These are phyloP conservation scores for Styphnolobium japonicum DNA, from an alignment of 306 rosid genomes.

Conservation along the genomic window DNA sequence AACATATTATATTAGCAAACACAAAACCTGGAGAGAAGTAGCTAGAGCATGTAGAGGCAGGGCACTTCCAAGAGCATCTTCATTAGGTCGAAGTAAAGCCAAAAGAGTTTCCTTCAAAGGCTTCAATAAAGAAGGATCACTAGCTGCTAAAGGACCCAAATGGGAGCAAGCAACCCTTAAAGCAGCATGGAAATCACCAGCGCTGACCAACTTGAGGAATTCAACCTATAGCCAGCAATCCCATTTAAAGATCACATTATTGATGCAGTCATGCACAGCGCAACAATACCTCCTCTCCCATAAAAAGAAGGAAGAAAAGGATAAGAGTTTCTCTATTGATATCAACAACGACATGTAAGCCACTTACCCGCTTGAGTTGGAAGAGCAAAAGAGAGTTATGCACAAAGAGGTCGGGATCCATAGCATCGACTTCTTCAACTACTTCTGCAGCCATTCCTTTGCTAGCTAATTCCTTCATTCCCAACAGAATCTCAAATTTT, in stretches of 20 bases:
- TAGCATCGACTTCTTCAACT: conserved; percentile 68
- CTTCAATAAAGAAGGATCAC: conserved; percentile 75
- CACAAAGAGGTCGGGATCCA: conserved; percentile 73
- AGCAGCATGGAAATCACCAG: conserved; percentile 82
- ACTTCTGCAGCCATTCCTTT: conserved; percentile 94
- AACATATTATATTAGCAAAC: neutral
- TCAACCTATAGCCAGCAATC: conserved; percentile 70
- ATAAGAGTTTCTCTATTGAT: too few relatives aligned
- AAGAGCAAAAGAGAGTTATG: conserved; percentile 80
- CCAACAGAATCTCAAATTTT: conserved; percentile 79
- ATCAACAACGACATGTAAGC: conserved; percentile 14
- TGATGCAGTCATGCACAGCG: neutral
- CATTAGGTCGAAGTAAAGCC: conserved; percentile 80
- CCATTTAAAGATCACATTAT: conserved; percentile 7
- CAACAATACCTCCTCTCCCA: neutral
- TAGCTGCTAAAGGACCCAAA: conserved; percentile 89
- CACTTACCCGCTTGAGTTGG: conserved; percentile 88
- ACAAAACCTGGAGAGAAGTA: conserved; percentile 84
- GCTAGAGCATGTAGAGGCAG: conserved; percentile 89
- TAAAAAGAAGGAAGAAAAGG: neutral
- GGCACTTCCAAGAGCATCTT: conserved; percentile 72
- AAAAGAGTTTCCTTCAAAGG: conserved; percentile 88
- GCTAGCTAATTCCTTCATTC: conserved; percentile 86
- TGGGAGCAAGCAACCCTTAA: conserved; percentile 86
- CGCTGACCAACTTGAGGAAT: conserved; percentile 85